Conservation (phyloP, 1,284 basidiomycete genomes). For the Thecaphora thlaspeos region DNA sequence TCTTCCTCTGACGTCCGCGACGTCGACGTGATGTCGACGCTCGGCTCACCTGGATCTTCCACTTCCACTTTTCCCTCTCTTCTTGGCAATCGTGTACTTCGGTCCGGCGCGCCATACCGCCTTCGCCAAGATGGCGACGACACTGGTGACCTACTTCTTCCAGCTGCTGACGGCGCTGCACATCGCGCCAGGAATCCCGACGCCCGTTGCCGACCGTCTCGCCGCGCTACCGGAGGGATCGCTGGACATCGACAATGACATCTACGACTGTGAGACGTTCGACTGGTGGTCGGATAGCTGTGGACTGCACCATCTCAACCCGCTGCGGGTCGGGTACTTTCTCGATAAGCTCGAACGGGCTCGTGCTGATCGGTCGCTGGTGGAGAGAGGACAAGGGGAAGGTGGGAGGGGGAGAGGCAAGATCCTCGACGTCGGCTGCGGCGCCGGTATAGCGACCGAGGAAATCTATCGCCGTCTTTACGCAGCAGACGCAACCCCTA, state of each 20-base stretch:
- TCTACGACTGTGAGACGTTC: constrained; percentile 18
- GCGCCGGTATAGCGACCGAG: constrained; percentile 31
- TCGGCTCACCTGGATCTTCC: too few species aligned
- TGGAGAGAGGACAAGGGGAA: too few species aligned
- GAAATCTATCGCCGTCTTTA: constrained; percentile 9
- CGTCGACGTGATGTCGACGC: too few species aligned
- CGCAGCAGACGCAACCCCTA: too few species aligned
- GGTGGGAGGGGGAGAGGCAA: constrained; percentile 1
- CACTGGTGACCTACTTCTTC: constrained; percentile 11
- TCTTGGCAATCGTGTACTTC: too few species aligned
- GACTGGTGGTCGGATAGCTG: constrained; percentile 17
- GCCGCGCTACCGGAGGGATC: constrained; percentile 47
- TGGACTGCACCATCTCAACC: constrained; percentile 22
- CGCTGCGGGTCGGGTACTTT: constrained; percentile 30
- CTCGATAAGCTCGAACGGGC: constrained; percentile 9
- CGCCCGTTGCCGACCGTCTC: constrained; percentile 46
- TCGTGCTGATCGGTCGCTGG: too few species aligned
- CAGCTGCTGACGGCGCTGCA: constrained; percentile 14
- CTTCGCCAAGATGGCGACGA: constrained; percentile 4
- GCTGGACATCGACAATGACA: constrained; percentile 31
- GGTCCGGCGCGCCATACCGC: too few species aligned
- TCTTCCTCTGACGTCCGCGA: too few species aligned
- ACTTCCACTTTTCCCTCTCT: too few species aligned
- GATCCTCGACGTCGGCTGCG: constrained; percentile 33
- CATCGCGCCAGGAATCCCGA: constrained; percentile 27